Conservation (phyloP, 192 early-diverging fungal genomes). For the Entomortierella beljakovae region DNA sequence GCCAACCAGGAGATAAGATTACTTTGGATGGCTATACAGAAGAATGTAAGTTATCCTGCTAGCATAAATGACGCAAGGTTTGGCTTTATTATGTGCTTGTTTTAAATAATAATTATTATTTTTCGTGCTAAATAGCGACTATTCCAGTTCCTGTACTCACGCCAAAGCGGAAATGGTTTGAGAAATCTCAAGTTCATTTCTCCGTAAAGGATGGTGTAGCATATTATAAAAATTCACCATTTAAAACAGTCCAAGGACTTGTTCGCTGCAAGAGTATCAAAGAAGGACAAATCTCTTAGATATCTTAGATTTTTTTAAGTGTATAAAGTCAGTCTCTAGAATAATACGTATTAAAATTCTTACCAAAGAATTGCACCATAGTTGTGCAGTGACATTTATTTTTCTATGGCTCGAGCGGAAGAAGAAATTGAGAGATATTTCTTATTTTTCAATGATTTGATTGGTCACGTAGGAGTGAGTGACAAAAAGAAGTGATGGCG, state of each 20-base stretch:
- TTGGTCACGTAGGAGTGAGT: neutral
- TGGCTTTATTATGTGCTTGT: neutral
- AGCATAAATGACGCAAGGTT: neutral
- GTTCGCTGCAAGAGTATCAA: constrained; percentile 42
- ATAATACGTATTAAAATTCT: too few relatives aligned
- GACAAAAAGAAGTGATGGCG: neutral
- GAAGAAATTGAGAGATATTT: neutral
- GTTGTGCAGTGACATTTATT: neutral
- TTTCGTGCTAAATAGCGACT: constrained; percentile 10
- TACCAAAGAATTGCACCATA: neutral
- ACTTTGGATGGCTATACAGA: constrained; percentile 56
- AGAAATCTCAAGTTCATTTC: constrained; percentile 36
- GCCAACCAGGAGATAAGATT: constrained; percentile 66
- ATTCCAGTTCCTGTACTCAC: constrained; percentile 37
- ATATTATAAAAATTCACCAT: constrained; percentile 49
- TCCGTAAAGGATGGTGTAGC: constrained; percentile 43
- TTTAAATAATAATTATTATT: neutral
- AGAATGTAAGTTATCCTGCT: constrained; percentile 1
- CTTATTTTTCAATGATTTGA: constrained; percentile 1
- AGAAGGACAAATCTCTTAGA: constrained; percentile 41
- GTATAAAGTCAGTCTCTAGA: neutral
- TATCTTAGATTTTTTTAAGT: neutral
- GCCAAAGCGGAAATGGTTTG: constrained; percentile 54
- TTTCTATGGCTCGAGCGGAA: constrained; percentile 4
- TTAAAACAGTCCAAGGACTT: constrained; percentile 36